Base-by-base conservation (phyloP, 1,284 basidiomycete species). In the Ganoderma lucidum region DNA sequence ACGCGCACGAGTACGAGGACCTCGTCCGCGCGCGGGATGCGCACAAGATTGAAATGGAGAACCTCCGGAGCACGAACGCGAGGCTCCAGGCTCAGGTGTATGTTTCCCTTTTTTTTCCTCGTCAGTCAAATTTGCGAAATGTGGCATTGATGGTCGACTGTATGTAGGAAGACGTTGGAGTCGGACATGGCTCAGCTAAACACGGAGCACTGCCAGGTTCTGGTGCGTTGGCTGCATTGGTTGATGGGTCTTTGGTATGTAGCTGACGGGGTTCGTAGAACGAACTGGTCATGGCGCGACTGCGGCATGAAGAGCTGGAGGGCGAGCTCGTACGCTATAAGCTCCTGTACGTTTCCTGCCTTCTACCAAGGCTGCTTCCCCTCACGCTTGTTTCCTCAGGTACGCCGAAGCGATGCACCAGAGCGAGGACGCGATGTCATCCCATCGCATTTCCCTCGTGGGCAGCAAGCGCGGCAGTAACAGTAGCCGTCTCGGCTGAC, bases 241-340 rank as follows among this genome's bases (percentile, higher is more conserved):
- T 53, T 12, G 48, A 28, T 45, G 53, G 30, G 37, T 59, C 15
- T 14, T 41, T 42, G 45, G 28, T 67, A 14, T 41, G 30, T 62
- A 45, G 14, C 53, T 71, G 45, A 56, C 56, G 6, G 10, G 3
- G 3, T 12, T 79, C 55, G 69, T 81, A 97, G 87, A 96, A 96
- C 75, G 93, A 97, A 78, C 87, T 98, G 3, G 96, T 98, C 5
- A 94, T 92, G 83, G 86, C 90, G 69, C 89, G 96, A 66, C 83
- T 98, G 44, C 90, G 91, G 69, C 93, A 94, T 75, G 96, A 98
- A 79, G 96, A 97, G 77, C 85, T 96, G 70, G 96, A 98, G 80
- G 88, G 89, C 66, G 94, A 98, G 79, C 88, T 98, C 12, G 96
- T 98, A 44, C 89, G 93, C 55, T 98, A 96, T 81, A 98, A 97